These are phyloP conservation scores for Termitomyces sp. DNA, from an alignment of 768 basidiomycete genomes.

Conservation along the genomic window DNA sequence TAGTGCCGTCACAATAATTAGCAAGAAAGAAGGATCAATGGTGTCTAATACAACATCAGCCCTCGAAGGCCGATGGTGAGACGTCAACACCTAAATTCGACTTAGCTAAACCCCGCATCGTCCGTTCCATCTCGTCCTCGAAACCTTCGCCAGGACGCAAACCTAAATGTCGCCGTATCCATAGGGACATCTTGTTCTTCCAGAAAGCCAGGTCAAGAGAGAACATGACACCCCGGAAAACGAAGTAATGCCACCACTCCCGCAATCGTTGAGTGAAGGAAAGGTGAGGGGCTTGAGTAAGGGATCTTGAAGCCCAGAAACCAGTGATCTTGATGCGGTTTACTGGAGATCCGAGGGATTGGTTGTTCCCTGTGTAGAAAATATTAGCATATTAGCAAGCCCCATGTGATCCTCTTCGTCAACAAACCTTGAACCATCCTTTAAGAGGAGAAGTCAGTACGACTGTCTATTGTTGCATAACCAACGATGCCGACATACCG, in stretches of 20 bases:
- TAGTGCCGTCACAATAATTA: background rate
- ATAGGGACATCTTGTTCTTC: constrained; percentile 46
- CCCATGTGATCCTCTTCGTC: constrained; percentile 12
- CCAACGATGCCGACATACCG: constrained; percentile 29
- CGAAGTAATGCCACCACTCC: constrained; percentile 53
- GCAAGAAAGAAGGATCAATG: background rate
- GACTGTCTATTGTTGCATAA: background rate
- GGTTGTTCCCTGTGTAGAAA: constrained; percentile 58
- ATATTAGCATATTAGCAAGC: constrained; percentile 20
- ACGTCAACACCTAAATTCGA: constrained; percentile 78
- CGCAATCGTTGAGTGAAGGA: constrained; percentile 33
- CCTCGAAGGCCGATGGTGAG: constrained; percentile 48
- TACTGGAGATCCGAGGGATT: constrained; percentile 78
- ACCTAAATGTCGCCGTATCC: constrained; percentile 38
- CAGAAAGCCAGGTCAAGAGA: constrained; percentile 72
- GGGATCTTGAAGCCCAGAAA: constrained; percentile 70
- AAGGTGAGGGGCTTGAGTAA: constrained; percentile 40
- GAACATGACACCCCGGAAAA: constrained; percentile 63
- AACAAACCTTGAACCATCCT: constrained; percentile 45
- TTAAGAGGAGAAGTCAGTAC: background rate
- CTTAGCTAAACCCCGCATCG: constrained; percentile 71
- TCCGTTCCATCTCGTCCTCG: constrained; percentile 78
- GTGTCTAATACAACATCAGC: constrained; percentile 18
- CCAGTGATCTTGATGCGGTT: constrained; percentile 90
- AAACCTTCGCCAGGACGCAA: constrained; percentile 45